Conservation (phyloP, 1,284 basidiomycete genomes). For the Neolentinus lepideus region DNA sequence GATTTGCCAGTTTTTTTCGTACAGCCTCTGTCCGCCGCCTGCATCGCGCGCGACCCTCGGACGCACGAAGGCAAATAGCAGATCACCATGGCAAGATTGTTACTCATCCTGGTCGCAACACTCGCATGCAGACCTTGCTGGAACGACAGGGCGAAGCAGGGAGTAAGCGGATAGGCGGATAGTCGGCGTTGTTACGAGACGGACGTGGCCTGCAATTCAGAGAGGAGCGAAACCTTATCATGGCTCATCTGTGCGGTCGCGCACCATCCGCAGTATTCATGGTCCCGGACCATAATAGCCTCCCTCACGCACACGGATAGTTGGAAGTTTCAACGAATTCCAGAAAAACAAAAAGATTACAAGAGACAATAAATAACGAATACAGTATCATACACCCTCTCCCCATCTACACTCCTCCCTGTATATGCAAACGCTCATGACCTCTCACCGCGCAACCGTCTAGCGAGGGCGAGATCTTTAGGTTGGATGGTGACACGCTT, state of each 20-base stretch:
- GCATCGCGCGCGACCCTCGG: background rate
- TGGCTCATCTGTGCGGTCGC: too few relatives aligned
- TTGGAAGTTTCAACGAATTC: too few relatives aligned
- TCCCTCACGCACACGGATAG: too few relatives aligned
- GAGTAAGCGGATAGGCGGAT: background rate
- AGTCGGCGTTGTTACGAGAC: background rate
- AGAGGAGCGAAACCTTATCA: too few relatives aligned
- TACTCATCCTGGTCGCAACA: background rate
- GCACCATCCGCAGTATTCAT: background rate
- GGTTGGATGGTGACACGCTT: constrained; percentile 34
- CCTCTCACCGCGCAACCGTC: constrained; percentile 46
- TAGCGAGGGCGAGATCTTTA: constrained; percentile 49
- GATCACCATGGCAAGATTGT: background rate
- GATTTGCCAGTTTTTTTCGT: background rate
- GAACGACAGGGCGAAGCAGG: too few relatives aligned
- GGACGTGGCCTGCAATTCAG: background rate
- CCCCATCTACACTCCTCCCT: too few relatives aligned
- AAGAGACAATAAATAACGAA: too few relatives aligned
- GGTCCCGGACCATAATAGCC: too few relatives aligned
- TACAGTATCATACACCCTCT: too few relatives aligned
- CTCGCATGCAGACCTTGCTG: background rate
- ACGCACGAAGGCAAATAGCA: background rate
- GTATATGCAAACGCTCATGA: too few relatives aligned
- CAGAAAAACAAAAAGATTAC: too few relatives aligned
- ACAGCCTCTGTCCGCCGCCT: background rate